Conservation (phyloP, 2,329 filamentous ascomycete genomes). For the Zasmidium angulare region DNA sequence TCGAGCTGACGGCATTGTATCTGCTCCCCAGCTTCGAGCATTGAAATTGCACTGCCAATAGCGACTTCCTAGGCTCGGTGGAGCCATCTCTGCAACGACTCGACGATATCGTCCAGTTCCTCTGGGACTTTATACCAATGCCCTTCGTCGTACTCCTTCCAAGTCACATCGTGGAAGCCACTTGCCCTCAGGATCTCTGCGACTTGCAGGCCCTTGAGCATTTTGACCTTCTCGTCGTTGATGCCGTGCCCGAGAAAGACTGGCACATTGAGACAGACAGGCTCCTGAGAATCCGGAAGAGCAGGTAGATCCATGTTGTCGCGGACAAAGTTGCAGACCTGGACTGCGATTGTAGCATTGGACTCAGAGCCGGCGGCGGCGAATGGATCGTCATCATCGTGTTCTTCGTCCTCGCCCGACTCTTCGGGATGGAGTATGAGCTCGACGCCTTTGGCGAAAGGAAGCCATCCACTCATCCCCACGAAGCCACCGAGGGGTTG, state of each 20-base stretch:
- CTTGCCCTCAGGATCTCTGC: not conserved
- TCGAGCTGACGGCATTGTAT: no score
- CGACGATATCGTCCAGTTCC: slow-evolving; percentile 6
- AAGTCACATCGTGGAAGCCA: not conserved
- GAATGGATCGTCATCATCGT: slow-evolving; percentile 1
- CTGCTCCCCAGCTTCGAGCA: no score
- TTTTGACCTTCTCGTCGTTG: slow-evolving; percentile 2
- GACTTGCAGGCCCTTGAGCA: not conserved
- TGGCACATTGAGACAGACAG: not conserved
- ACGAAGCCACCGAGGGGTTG: slow-evolving; percentile 11
- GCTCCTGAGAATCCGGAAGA: not conserved
- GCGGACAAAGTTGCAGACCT: slow-evolving; percentile 7
- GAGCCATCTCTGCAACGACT: not conserved
- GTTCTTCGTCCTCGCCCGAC: not conserved
- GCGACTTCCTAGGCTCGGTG: no score
- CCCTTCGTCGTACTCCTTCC: slow-evolving; percentile 9
- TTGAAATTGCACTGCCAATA: no score
- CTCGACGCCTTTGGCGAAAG: slow-evolving; percentile 6
- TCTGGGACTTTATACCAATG: slow-evolving; percentile 11
- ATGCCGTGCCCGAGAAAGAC: slow-evolving; percentile 6
- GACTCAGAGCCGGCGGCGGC: not conserved
- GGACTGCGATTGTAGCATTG: not conserved
- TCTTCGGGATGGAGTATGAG: not conserved
- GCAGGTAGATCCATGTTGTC: slow-evolving; percentile 10
- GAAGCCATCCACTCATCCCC: slow-evolving; percentile 19